A percentile compares a stretch with the other conserved stretches of the same genome.
These are phyloP conservation scores for Emmonsiellopsis sp. DNA, from an alignment of 2,329 filamentous ascomycete species.

Conservation along the genomic window DNA sequence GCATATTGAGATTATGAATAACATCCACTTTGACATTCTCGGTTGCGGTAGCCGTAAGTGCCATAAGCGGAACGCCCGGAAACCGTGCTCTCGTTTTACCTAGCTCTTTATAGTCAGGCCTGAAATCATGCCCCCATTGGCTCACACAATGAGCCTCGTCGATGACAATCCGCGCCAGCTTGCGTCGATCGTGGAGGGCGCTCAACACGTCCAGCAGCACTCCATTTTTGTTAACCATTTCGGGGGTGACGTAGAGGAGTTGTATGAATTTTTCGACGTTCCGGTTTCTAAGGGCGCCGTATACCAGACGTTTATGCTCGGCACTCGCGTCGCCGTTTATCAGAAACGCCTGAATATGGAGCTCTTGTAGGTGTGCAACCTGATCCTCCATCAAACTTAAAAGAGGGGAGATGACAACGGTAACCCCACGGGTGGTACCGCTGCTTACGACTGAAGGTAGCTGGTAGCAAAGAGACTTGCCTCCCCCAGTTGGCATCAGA, in stretches of 20 bases:
- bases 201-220: constrained; percentile 58
- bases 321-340: constrained; percentile 68
- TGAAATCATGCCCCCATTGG: constrained; percentile 98
- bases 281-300: constrained; percentile 52
- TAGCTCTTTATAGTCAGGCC: constrained; percentile 86
- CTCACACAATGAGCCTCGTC: constrained; percentile 99
- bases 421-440: constrained; percentile 77
- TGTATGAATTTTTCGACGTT: constrained; percentile 71
- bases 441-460: constrained; percentile 74
- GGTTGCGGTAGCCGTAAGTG: constrained; percentile 89
- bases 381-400: constrained; percentile 97
- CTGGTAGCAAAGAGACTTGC: constrained; percentile 95
- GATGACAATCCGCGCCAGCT: constrained; percentile 84
- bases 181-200: constrained; percentile 57
- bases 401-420: constrained; percentile 87
- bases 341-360: constrained; percentile 69
- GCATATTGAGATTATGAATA: constrained; percentile 80
- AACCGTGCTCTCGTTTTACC: constrained; percentile 65
- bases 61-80: constrained; percentile 79
- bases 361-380: constrained; percentile 66
- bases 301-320: constrained; percentile 56
- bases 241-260: constrained; percentile 88
- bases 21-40: constrained; percentile 87
- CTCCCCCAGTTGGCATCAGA: constrained; percentile 94
- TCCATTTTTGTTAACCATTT: constrained; percentile 83